Base-by-base conservation (phyloP, 108 stramenopile species). In the Hondaea fermentalgiana region DNA sequence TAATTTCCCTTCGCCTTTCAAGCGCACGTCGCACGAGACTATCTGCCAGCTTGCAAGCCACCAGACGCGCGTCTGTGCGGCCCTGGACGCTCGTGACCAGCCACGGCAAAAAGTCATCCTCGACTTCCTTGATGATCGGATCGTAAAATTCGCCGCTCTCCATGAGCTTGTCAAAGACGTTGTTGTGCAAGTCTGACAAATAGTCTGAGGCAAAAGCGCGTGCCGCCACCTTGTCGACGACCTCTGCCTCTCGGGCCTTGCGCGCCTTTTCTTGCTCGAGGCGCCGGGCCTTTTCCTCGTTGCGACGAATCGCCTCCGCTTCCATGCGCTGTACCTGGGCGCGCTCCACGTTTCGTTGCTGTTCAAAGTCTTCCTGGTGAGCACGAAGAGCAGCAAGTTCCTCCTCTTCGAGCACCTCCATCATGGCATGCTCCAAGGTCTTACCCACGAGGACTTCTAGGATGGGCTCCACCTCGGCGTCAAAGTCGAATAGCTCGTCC, bases 401-500 rank as follows among this genome's bases (percentile, higher is more conserved):
- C 89, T 93, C 94, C 88, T 95, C 94, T 90, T 95, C 93, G 90
- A 95, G 92, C 5, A 95, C 72, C 92, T 95, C 94, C 58, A 95
- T 60, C 87, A 95, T 91, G 21, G 93, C 83, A 0, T 93, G 90
- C 89, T 94, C 92, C 3, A 95, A 87, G 21, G 94, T 94, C 89
- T 94, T 95, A 35, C 94, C 94, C 12, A 94, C 94, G 43, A 95
- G 90, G 0, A 95, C 94, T 64, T 95, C 94, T 23, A 95, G 91
- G 17, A 95, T 89, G 4, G 94, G 94, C 89, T 91, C 92, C 55
- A 95, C 94, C 91, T 95, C 94, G 4, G 90, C 23, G 89, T 95
- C 93, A 58, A 95, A 95, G 87, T 95, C 93, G 64, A 95, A 95
- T n/a, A 95, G 93, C 88, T 95, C 94, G 42, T 93, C 94, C 5